These are phyloP conservation scores for Arabidopsis thaliana DNA, from an alignment of 345 rosid genomes.

Conservation along the genomic window DNA sequence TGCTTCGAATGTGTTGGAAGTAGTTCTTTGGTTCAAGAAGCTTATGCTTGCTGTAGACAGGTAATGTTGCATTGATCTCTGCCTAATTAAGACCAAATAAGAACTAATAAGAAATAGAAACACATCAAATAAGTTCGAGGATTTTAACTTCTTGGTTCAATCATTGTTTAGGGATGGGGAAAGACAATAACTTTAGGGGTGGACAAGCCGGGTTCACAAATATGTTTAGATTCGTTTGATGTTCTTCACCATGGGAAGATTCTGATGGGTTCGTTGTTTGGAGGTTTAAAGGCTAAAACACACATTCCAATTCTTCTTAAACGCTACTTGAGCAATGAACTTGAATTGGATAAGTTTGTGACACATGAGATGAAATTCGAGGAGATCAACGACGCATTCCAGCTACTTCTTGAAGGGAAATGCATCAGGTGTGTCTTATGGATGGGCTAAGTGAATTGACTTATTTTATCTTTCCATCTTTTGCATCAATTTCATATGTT, in stretches of 20 bases:
- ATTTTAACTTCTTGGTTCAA: slow-evolving; percentile 1
- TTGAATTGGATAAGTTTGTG: slow-evolving; percentile 74
- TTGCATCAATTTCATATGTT: slow-evolving; percentile 15
- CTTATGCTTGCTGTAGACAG: slow-evolving; percentile 73
- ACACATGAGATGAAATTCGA: slow-evolving; percentile 77
- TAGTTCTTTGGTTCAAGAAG: slow-evolving; percentile 64
- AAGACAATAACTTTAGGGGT: slow-evolving; percentile 82
- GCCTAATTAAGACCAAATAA: not conserved
- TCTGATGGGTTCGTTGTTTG: slow-evolving; percentile 69
- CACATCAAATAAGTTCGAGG: not conserved
- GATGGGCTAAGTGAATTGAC: slow-evolving; percentile 56
- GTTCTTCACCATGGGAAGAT: slow-evolving; percentile 66
- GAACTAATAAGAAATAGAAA: not conserved
- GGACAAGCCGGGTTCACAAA: slow-evolving; percentile 64
- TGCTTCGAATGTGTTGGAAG: slow-evolving; percentile 82
- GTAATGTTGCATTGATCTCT: slow-evolving; percentile 42
- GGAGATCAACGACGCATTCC: slow-evolving; percentile 76
- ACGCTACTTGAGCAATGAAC: slow-evolving; percentile 70
- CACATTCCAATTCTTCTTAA: slow-evolving; percentile 80
- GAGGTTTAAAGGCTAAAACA: slow-evolving; percentile 83
- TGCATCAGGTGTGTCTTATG: slow-evolving; percentile 77
- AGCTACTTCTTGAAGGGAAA: slow-evolving; percentile 61
- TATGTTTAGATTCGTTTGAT: slow-evolving; percentile 56
- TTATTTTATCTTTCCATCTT: not conserved
- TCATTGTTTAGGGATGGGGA: slow-evolving; percentile 77